Evolutionary conservation across 176 grass and related monocot species (phyloP).

Genomic region (Eremochloa ophiuroides): DNA sequence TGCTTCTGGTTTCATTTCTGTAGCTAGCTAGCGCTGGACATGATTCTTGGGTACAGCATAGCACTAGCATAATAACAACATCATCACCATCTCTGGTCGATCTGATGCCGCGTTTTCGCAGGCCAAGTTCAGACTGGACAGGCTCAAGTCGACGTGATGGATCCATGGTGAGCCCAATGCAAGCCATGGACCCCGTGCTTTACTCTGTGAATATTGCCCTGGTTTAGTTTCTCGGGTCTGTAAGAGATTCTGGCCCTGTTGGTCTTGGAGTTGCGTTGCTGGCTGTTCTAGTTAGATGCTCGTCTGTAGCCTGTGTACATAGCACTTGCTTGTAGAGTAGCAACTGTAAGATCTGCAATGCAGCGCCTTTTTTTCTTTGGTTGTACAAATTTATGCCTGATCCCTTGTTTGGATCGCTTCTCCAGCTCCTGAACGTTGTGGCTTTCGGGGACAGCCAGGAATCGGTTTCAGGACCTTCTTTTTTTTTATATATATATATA

Average conservation of each 20-base stretch:
- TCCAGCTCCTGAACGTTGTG: not conserved
- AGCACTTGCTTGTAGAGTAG: not conserved
- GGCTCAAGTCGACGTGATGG: constrained; percentile 76
- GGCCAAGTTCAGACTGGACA: constrained; percentile 68
- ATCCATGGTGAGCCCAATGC: not conserved
- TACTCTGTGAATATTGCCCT: constrained; percentile 17
- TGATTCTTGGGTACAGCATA: not conserved
- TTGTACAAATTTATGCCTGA: too few relatives aligned
- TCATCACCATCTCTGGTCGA: not conserved
- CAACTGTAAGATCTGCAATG: not conserved
- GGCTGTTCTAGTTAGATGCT: not conserved
- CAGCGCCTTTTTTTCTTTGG: not conserved
- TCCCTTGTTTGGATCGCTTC: not conserved
- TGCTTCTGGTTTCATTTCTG: not conserved
- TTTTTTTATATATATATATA: too few relatives aligned
- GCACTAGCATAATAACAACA: not conserved
- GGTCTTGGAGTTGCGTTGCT: not conserved
- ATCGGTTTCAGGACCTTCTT: too few relatives aligned
- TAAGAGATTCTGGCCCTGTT: not conserved
- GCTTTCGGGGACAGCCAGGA: not conserved
- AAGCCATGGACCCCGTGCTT: not conserved
- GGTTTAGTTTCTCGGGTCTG: not conserved
- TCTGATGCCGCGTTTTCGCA: constrained; percentile 26
- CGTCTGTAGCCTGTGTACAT: not conserved
- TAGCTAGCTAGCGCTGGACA: not conserved